Conservation (phyloP, 2,329 filamentous ascomycete species). For the Diaporthe citriasiana region DNA sequence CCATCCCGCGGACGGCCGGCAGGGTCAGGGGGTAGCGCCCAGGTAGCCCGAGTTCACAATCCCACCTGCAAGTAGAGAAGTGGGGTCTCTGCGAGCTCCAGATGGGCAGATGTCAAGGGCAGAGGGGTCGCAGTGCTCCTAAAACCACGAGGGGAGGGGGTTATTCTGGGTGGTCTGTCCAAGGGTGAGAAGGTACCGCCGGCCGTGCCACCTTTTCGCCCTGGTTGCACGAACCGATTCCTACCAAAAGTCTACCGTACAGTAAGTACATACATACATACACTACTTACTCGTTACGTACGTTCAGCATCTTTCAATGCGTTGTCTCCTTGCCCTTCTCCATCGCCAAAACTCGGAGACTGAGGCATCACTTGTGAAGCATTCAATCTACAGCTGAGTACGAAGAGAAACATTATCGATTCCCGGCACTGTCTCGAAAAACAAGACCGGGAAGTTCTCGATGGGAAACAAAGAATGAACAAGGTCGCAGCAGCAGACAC, state of each 20-base stretch:
- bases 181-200: neutral
- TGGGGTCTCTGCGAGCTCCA: conserved; percentile 40
- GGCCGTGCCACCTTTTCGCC: neutral
- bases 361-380: neutral
- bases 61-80: conserved; percentile 37
- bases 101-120: conserved; percentile 34
- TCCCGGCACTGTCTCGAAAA: neutral
- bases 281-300: neutral
- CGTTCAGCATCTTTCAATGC: neutral
- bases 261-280: neutral
- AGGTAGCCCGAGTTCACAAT: conserved; percentile 32
- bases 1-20: neutral
- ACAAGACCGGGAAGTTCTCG: conserved; percentile 1
- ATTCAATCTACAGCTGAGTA: neutral
- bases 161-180: neutral
- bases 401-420: neutral
- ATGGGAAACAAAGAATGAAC: conserved; percentile 3
- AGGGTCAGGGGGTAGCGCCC: neutral
- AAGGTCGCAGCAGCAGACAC: neutral
- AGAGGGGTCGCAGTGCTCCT: conserved; percentile 32
- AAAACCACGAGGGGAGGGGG: conserved; percentile 29
- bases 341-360: neutral
- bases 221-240: neutral
- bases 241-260: neutral
- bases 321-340: neutral